Percentiles rank a stretch among this genome's conserved stretches.
Conservation (phyloP, 768 basidiomycete genomes). For the Lactifluus hygrophoroides region DNA sequence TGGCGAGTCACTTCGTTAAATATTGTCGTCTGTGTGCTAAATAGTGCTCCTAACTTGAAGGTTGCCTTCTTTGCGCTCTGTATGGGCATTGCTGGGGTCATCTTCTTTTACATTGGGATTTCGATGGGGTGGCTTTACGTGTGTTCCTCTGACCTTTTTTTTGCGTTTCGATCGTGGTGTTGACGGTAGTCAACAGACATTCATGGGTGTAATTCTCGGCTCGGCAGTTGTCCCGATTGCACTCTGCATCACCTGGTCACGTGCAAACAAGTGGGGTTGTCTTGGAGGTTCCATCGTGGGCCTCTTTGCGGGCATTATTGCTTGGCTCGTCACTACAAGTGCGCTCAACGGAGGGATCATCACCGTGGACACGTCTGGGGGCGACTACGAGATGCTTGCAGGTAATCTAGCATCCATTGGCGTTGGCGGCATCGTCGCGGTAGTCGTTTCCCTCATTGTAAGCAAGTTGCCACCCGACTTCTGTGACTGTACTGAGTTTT, state of each 20-base stretch:
- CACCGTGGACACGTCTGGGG: conserved; percentile 43
- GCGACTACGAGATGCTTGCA: conserved; percentile 67
- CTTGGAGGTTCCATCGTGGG: conserved; percentile 66
- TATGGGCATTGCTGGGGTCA: conserved; percentile 75
- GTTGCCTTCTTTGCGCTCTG: conserved; percentile 63
- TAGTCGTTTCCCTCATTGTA: conserved; percentile 55
- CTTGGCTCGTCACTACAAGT: conserved; percentile 81
- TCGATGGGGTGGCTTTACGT: conserved; percentile 94
- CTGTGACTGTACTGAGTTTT: not conserved
- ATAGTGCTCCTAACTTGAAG: conserved; percentile 26
- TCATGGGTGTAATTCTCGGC: conserved; percentile 83
- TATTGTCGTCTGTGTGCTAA: not conserved
- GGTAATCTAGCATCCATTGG: conserved; percentile 86
- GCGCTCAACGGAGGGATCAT: conserved; percentile 61
- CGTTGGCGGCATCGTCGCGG: conserved; percentile 69
- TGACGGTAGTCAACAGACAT: conserved; percentile 41
- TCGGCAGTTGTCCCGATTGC: conserved; percentile 85
- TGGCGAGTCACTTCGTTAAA: conserved; percentile 32
- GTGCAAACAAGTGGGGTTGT: conserved; percentile 81
- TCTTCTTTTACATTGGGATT: conserved; percentile 86
- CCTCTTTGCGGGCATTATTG: conserved; percentile 58
- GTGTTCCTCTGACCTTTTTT: conserved; percentile 26
- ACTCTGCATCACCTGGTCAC: conserved; percentile 74
- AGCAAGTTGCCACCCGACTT: conserved; percentile 18
- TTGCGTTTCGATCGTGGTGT: not conserved